Evolutionary conservation across 2,329 filamentous ascomycete genomes (phyloP).

Genomic region (Fusarium algeriense): DNA sequence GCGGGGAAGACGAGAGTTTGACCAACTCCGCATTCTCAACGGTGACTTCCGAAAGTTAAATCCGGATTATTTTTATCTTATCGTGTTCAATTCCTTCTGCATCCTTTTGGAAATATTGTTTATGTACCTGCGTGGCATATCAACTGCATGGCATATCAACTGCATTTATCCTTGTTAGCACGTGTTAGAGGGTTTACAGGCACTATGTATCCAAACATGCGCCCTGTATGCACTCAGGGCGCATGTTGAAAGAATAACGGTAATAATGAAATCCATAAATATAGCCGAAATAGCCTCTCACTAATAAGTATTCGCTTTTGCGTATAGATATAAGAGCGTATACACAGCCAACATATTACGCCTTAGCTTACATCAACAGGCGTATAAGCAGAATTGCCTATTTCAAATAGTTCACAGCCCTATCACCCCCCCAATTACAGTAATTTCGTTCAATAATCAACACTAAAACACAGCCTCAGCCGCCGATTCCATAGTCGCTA

Average conservation of each 20-base stretch:
- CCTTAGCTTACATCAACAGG: neutral
- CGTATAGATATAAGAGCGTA: neutral
- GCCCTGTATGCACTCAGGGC: neutral
- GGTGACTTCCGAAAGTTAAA: neutral
- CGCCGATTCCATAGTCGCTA: neutral
- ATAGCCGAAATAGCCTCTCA: neutral
- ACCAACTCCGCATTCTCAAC: constrained; percentile 7
- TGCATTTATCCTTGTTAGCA: constrained; percentile 5
- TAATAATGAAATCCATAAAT: neutral
- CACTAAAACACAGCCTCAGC: constrained; percentile 4
- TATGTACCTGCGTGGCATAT: neutral
- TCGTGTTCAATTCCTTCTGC: neutral
- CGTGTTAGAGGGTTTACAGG: constrained; percentile 1
- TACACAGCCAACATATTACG: neutral
- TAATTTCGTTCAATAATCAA: constrained; percentile 7
- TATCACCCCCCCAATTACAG: neutral
- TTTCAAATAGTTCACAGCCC: constrained; percentile 2
- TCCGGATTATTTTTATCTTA: neutral
- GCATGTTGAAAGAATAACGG: neutral
- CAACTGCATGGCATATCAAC: neutral
- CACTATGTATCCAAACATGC: neutral
- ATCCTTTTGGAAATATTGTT: neutral
- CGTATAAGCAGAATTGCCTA: neutral
- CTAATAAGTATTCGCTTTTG: neutral
- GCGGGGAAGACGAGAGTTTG: constrained; percentile 14